Evolutionary conservation across 805 yeast genomes (phyloP).

Genomic region (Lipomyces spencermartinsiae): DNA sequence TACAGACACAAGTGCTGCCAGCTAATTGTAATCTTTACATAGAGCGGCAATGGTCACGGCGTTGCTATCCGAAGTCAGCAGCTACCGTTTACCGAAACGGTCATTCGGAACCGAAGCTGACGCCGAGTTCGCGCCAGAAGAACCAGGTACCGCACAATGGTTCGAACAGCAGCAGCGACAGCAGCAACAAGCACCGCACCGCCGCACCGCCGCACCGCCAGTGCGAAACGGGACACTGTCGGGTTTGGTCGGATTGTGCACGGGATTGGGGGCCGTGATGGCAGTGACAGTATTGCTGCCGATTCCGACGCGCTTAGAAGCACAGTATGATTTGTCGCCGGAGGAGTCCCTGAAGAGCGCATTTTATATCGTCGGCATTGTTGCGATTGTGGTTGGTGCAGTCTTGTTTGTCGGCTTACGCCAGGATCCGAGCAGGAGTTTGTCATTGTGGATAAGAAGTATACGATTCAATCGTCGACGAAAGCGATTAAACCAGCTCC

Average conservation of each 20-base stretch:
- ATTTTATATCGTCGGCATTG: slow-evolving; percentile 56
- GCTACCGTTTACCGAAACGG: slow-evolving; percentile 14
- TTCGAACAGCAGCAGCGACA: not conserved
- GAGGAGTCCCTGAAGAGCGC: slow-evolving; percentile 56
- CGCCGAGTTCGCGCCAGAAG: slow-evolving; percentile 2
- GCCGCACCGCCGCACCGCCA: not conserved
- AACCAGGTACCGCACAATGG: not conserved
- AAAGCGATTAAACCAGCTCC: slow-evolving; percentile 18
- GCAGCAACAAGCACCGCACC: not conserved
- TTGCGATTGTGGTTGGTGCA: slow-evolving; percentile 51
- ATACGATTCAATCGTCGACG: slow-evolving; percentile 36
- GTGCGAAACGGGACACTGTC: slow-evolving; percentile 61
- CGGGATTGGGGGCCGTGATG: slow-evolving; percentile 73
- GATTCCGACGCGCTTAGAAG: slow-evolving; percentile 59
- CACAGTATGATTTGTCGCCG: slow-evolving; percentile 46
- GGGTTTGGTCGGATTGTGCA: slow-evolving; percentile 64
- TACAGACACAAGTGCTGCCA: not conserved
- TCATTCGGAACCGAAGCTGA: not conserved
- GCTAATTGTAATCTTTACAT: not conserved
- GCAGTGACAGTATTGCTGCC: slow-evolving; percentile 63
- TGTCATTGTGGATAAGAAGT: slow-evolving; percentile 45
- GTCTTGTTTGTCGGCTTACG: slow-evolving; percentile 54
- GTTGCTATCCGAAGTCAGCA: slow-evolving; percentile 55
- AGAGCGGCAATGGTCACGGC: slow-evolving; percentile 66
- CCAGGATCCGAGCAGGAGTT: slow-evolving; percentile 50